Evolutionary conservation across 176 grass and related monocot genomes (phyloP), one percentile per base, ranked within the genome.

Genomic region (Lolium rigidum): DNA sequence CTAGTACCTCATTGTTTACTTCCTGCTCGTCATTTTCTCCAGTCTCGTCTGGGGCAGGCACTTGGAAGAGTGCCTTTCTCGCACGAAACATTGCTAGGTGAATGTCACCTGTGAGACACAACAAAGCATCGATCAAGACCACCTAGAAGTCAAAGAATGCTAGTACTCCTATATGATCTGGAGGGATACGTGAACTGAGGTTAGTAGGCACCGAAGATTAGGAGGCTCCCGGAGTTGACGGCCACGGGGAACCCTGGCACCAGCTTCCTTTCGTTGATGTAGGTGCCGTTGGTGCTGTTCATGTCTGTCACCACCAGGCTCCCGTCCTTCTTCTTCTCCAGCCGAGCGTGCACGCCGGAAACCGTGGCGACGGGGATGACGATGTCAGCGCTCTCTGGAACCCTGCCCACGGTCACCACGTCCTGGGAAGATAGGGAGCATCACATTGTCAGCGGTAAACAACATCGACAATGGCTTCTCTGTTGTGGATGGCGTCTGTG

Each of bases 201-300:
- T 4, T 15, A 18, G 28, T 38, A 3, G 7, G 7, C 88, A 92
- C 94, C 95, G 47, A 98, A 98, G 67, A 81, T 95, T 56, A 98
- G 76, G 0, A 74, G 46, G 80, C 85, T 89, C 18, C 93, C 93
- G 18, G 93, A 81, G 8, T 75, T 80, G 6, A 89, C 51, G 15
- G 89, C 4, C 2, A 89, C 51, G 6, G 78, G 66, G 24, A 89
- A 79, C 1, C 95, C 89, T 2, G 95, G 89, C 62, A 25, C 77
- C 21, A 98, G 88, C n/a, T 66, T 84, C 55, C 86, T 86, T 73
- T 98, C 91, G 86, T 92, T 86, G 74, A 98, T 89, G 81, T 78
- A 98, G 5, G 93, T 98, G 57, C 93, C 93, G 14, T 98, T 95
- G 68, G 93, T 98, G 91, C 95, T 98, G 46, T 86, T 91, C 86